These are phyloP conservation scores for Tephrocybe sp. DNA, from an alignment of 768 basidiomycete species.

Conservation along the genomic window DNA sequence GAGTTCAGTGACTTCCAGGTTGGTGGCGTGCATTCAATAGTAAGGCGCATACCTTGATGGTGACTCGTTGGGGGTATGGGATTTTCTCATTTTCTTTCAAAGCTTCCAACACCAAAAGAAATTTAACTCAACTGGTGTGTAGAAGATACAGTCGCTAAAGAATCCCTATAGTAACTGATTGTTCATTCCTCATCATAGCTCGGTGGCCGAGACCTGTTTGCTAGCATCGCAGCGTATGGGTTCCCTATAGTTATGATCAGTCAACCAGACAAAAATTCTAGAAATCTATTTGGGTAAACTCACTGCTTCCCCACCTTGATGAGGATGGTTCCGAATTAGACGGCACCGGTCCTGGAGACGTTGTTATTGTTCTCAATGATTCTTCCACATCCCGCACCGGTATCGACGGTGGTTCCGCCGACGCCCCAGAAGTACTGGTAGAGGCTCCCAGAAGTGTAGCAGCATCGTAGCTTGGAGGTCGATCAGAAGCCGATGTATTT, in stretches of 20 bases:
- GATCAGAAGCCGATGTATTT: constrained; percentile 9
- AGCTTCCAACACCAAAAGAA: not conserved
- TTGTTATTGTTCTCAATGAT: not conserved
- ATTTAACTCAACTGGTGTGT: too few relatives aligned
- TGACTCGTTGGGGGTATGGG: too few relatives aligned
- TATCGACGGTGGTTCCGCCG: not conserved
- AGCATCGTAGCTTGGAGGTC: constrained; percentile 28
- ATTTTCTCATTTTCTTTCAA: too few relatives aligned
- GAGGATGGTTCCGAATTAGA: not conserved
- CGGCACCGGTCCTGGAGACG: not conserved
- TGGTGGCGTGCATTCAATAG: too few relatives aligned
- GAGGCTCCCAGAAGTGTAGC: constrained; percentile 4
- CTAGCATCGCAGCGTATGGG: constrained; percentile 20
- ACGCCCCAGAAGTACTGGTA: not conserved
- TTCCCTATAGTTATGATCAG: constrained; percentile 10
- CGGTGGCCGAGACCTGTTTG: constrained; percentile 1
- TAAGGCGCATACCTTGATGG: too few relatives aligned
- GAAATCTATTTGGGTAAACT: constrained; percentile 12
- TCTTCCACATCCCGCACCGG: not conserved
- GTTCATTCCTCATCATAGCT: constrained; percentile 2
- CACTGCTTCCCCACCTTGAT: constrained; percentile 30
- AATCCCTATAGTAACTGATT: not conserved
- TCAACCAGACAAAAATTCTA: not conserved
- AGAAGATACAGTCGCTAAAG: too few relatives aligned
- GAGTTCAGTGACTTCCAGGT: too few relatives aligned